Conservation (phyloP, 441 rosid species). For the Gossypium schwendimanii region DNA sequence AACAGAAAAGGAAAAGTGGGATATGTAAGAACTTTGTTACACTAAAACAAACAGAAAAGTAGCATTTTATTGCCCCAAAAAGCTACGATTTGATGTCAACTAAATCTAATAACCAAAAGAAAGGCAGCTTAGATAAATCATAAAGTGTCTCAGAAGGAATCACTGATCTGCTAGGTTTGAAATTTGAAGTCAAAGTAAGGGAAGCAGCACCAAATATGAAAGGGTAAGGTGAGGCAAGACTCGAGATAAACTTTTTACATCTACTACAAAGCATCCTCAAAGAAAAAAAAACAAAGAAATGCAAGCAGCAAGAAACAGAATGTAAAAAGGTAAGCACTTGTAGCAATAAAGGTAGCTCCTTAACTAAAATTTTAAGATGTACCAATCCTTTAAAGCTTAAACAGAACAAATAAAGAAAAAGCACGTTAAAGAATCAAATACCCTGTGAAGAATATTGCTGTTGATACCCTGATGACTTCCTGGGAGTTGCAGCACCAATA, state of each 20-base stretch:
- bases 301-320: not conserved
- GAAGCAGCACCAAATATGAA: not conserved
- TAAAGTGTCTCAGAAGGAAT: not conserved
- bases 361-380: not conserved
- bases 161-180: not conserved
- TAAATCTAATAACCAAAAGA: not conserved
- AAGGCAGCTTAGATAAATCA: not conserved
- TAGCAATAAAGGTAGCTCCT: conserved; percentile 8
- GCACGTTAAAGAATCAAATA: conserved; percentile 20
- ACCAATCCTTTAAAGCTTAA: not conserved
- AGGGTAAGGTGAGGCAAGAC: not conserved
- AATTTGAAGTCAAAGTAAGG: not conserved
- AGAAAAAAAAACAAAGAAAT: not conserved
- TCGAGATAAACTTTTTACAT: not conserved
- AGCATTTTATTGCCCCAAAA: not conserved
- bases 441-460: conserved; percentile 56
- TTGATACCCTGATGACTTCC: conserved; percentile 75
- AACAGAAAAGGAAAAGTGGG: not conserved
- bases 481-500: conserved; percentile 87
- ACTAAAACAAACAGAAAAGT: not conserved
- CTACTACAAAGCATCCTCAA: not conserved
- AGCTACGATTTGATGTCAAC: not conserved
- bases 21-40: not conserved
- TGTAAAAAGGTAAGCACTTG: not conserved
- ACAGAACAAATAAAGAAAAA: not conserved